phyloP scores from a whole-genome alignment of 23 red algal genomes.

The Gracilariopsis chorda region DNA sequence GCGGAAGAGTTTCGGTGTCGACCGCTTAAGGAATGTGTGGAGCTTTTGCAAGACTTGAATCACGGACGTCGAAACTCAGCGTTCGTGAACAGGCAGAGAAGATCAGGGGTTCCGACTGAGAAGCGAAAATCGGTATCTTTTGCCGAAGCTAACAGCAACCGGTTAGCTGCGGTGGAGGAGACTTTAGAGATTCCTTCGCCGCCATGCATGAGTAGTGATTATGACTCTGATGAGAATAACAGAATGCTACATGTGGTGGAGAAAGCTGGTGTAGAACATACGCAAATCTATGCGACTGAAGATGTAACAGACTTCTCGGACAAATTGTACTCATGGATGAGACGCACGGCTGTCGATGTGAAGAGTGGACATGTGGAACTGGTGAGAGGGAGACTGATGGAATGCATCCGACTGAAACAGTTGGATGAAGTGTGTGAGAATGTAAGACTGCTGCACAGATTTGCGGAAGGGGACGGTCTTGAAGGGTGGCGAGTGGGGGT shows the following conservation, averaged over 20 bases:
- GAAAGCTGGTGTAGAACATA: not conserved
- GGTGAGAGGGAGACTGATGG: conserved; percentile 42
- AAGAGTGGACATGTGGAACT: conserved; percentile 62
- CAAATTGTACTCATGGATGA: conserved; percentile 34
- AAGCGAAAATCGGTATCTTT: not conserved
- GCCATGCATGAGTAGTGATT: conserved; percentile 52
- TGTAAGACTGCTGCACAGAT: conserved; percentile 3
- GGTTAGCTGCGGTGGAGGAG: not conserved
- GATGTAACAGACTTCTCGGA: not conserved
- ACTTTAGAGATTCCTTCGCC: conserved; percentile 60
- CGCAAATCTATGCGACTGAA: conserved; percentile 25
- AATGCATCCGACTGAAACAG: conserved; percentile 21
- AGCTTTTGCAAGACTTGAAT: conserved; percentile 40
- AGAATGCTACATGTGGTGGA: conserved; percentile 1
- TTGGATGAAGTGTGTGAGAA: conserved; percentile 22
- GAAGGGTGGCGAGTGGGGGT: not conserved
- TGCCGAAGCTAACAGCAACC: not conserved
- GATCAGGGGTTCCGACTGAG: not conserved
- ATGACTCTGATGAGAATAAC: not conserved
- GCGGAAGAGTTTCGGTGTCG: conserved; percentile 45
- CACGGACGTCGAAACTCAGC: not conserved
- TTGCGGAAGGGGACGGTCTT: conserved; percentile 10
- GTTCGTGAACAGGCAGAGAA: not conserved
- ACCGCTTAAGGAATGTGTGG: conserved; percentile 37
- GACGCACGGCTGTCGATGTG: not conserved